These are phyloP conservation scores for Pulicaria dysenterica DNA, from an alignment of 129 eudicot species.

Conservation along the genomic window DNA sequence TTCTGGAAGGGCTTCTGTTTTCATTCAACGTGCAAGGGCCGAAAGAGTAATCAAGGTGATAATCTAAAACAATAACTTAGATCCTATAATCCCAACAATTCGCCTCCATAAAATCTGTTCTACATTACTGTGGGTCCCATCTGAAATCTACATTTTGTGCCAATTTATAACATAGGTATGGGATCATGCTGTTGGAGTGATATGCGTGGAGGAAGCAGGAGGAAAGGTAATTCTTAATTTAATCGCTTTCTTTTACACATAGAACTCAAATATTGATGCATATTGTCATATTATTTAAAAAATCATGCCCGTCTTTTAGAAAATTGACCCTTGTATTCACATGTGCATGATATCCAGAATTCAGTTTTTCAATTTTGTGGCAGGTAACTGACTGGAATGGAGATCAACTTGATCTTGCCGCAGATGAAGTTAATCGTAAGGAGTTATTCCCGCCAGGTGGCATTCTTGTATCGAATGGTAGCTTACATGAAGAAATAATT, in stretches of 20 bases:
- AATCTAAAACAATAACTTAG: background rate
- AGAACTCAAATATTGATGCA: background rate
- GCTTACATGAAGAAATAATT: slow-evolving; percentile 62
- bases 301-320: too few species aligned
- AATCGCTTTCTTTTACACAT: slow-evolving; percentile 2
- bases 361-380: background rate
- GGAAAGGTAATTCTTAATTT: slow-evolving; percentile 62
- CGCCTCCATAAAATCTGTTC: background rate
- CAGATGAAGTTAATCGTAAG: slow-evolving; percentile 73
- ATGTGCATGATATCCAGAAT: too few species aligned
- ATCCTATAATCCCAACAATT: background rate
- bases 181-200: slow-evolving; percentile 97
- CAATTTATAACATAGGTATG: slow-evolving; percentile 42
- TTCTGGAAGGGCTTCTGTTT: slow-evolving; percentile 87
- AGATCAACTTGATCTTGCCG: slow-evolving; percentile 70
- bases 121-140: too few species aligned
- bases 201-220: slow-evolving; percentile 94
- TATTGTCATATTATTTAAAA: too few species aligned
- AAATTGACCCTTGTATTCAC: too few species aligned
- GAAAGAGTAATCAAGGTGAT: slow-evolving; percentile 65
- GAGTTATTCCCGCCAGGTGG: slow-evolving; percentile 74
- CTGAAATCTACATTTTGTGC: too few species aligned
- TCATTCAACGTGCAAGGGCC: slow-evolving; percentile 58
- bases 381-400: slow-evolving; percentile 99
- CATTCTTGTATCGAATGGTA: slow-evolving; percentile 68